A percentile compares a stretch with the other conserved stretches of the same genome.
Evolutionary conservation across 805 yeast species (phyloP).

Genomic region (Candida nonsorbophila): DNA sequence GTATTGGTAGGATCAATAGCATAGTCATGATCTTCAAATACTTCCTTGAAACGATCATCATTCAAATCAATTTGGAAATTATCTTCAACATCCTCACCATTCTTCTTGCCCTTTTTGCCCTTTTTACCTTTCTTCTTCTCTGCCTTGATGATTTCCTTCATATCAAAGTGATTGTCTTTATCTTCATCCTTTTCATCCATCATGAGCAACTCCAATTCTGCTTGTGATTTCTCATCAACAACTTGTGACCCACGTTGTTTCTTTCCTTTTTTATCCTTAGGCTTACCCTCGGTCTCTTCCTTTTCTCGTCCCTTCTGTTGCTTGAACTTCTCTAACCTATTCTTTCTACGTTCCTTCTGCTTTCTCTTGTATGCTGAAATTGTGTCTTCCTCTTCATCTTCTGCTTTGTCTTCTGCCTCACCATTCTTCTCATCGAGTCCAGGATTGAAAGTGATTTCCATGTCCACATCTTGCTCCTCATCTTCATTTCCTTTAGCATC

Average conservation of each 20-base stretch:
- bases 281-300: conserved; percentile 17
- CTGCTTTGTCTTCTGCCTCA: conserved; percentile 25
- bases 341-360: conserved; percentile 88
- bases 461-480: conserved; percentile 68
- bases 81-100: conserved; percentile 42
- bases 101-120: conserved; percentile 44
- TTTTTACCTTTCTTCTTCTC: conserved; percentile 54
- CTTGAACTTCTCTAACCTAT: conserved; percentile 73
- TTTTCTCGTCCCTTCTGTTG: conserved; percentile 45
- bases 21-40: conserved; percentile 66
- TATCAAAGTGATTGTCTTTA: conserved; percentile 60
- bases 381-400: conserved; percentile 56
- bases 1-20: conserved; percentile 93
- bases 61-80: conserved; percentile 62
- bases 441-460: conserved; percentile 95
- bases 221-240: conserved; percentile 31
- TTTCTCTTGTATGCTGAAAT: conserved; percentile 77
- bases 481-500: conserved; percentile 23
- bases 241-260: conserved; percentile 8
- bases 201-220: conserved; percentile 70
- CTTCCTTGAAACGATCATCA: conserved; percentile 79
- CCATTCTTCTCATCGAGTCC: conserved; percentile 46
- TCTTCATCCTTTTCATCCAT: conserved; percentile 48
- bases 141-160: conserved; percentile 71
- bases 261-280: conserved; percentile 13